A percentile compares a stretch with the other conserved stretches of the same genome.
phyloP scores from a whole-genome alignment of 768 basidiomycete genomes.

The Pisolithus albus region DNA sequence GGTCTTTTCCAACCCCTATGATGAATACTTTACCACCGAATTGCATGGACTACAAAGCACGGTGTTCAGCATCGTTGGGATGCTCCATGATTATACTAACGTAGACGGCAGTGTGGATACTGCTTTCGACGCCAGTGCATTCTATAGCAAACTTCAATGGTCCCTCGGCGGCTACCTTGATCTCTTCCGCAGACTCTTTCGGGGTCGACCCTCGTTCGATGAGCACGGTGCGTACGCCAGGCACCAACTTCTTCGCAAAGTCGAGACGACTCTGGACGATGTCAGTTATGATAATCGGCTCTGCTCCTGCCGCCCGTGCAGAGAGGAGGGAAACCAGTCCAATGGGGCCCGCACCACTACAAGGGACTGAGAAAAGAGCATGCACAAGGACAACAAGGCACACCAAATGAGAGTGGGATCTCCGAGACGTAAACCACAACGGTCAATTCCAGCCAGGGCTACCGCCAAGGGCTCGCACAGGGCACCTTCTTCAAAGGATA shows the following conservation, averaged over 20 bases:
- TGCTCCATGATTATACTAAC: conserved; percentile 27
- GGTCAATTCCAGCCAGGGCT: conserved; percentile 61
- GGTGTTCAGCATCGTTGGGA: conserved; percentile 1
- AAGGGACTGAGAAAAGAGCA: conserved; percentile 10
- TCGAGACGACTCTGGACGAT: conserved; percentile 59
- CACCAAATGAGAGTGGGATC: conserved; percentile 60
- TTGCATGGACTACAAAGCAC: conserved; percentile 41
- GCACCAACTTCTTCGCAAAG: conserved; percentile 56
- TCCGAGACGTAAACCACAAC: conserved; percentile 56
- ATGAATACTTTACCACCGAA: conserved; percentile 67
- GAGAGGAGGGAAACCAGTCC: conserved; percentile 56
- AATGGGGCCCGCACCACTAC: conserved; percentile 62
- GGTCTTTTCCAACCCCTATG: conserved; percentile 62
- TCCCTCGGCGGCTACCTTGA: conserved; percentile 46
- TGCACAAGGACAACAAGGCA: not conserved
- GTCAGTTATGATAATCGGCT: conserved; percentile 65
- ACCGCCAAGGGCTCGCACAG: conserved; percentile 64
- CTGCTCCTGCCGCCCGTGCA: conserved; percentile 61
- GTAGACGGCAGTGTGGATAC: conserved; percentile 52
- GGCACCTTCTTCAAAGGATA: conserved; percentile 63
- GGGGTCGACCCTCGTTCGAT: conserved; percentile 41
- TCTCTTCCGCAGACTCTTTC: conserved; percentile 45
- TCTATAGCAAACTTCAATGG: conserved; percentile 50
- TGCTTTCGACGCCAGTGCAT: conserved; percentile 59
- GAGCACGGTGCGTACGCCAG: conserved; percentile 50